These are phyloP conservation scores for Cryphonectria naterciae DNA, from an alignment of 2,329 filamentous ascomycete species.

Conservation along the genomic window DNA sequence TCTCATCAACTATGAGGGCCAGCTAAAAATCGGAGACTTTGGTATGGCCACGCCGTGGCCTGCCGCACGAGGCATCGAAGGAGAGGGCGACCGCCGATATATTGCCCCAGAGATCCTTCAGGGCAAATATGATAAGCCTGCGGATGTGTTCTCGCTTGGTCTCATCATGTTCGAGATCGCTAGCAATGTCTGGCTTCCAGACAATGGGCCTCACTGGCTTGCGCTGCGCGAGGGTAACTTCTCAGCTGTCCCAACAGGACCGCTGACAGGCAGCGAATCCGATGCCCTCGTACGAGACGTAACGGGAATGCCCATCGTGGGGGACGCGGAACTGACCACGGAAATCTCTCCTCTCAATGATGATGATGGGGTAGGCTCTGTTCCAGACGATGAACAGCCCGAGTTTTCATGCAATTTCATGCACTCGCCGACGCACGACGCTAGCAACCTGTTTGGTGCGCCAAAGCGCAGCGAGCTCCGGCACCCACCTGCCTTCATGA, in stretches of 20 bases:
- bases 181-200: constrained; percentile 89
- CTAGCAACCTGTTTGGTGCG: constrained; percentile 50
- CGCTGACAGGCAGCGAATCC: constrained; percentile 78
- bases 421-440: constrained; percentile 37
- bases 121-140: constrained; percentile 85
- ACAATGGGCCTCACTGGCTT: constrained; percentile 91
- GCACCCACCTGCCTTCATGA: constrained; percentile 85
- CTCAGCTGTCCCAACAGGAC: constrained; percentile 75
- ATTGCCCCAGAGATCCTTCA: constrained; percentile 91
- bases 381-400: constrained; percentile 7
- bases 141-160: constrained; percentile 91
- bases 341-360: constrained; percentile 26
- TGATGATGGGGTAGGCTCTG: constrained; percentile 18
- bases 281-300: constrained; percentile 74
- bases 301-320: constrained; percentile 67
- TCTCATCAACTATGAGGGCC: constrained; percentile 79
- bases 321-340: constrained; percentile 32
- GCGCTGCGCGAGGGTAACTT: constrained; percentile 88
- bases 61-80: constrained; percentile 75
- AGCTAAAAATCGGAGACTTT: constrained; percentile 85
- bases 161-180: constrained; percentile 95
- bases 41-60: constrained; percentile 81
- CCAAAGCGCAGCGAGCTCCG: constrained; percentile 55
- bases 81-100: constrained; percentile 94
- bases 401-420: constrained; percentile 34